These are phyloP conservation scores for Leccinum imitatum DNA, from an alignment of 768 basidiomycete species.

Conservation along the genomic window DNA sequence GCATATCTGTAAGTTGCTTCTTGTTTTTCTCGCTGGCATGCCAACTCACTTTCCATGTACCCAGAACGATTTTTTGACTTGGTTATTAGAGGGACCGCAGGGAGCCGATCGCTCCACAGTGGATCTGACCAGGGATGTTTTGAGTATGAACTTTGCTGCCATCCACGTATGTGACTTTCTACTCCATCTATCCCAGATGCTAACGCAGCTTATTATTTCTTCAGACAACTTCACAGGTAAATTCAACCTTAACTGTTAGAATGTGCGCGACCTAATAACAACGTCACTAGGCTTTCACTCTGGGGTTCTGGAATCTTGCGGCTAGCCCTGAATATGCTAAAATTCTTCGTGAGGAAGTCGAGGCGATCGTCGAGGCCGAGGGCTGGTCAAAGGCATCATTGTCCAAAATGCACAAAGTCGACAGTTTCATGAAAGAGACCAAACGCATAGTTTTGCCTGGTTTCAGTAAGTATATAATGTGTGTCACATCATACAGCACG, in stretches of 20 bases:
- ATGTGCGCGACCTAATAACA: neutral
- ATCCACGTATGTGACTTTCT: slow-evolving; percentile 16
- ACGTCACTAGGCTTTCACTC: neutral
- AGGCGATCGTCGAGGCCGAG: neutral
- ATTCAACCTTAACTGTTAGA: neutral
- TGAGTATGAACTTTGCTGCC: slow-evolving; percentile 25
- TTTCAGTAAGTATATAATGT: neutral
- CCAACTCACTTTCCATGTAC: neutral
- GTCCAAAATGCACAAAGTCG: neutral
- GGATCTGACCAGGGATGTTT: slow-evolving; percentile 23
- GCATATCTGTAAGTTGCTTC: slow-evolving; percentile 5
- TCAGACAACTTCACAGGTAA: neutral
- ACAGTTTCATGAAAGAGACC: neutral
- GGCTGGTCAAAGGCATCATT: neutral
- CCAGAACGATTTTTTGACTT: slow-evolving; percentile 36
- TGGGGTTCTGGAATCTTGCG: neutral
- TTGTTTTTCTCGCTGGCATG: neutral
- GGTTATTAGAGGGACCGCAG: slow-evolving; percentile 31
- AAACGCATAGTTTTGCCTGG: neutral
- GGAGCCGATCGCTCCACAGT: slow-evolving; percentile 11
- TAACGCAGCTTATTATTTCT: too few relatives aligned
- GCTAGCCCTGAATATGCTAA: neutral
- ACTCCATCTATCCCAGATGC: neutral
- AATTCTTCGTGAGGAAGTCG: neutral
- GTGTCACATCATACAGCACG: neutral